Conservation (phyloP, 2,329 filamentous ascomycete species). For the Diplodia seriata region DNA sequence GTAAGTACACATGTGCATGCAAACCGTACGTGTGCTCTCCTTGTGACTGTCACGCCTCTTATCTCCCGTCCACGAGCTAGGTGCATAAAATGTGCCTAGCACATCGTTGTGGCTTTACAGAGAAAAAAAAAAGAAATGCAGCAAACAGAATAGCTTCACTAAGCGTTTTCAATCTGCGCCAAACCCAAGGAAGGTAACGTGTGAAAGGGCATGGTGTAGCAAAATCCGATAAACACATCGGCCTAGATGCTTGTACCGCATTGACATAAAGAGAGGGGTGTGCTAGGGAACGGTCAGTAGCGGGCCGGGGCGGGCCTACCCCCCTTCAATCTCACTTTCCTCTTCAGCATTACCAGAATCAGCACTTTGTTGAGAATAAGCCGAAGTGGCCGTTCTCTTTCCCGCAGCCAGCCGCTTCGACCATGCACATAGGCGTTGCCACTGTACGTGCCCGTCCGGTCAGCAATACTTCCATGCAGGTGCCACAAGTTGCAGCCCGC, state of each 20-base stretch:
- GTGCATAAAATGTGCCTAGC: neutral
- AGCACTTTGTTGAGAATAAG: neutral
- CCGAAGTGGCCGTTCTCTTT: neutral
- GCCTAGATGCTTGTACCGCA: neutral
- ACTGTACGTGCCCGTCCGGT: neutral
- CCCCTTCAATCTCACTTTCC: neutral
- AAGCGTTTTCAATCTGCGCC: neutral
- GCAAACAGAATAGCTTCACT: neutral
- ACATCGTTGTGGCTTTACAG: neutral
- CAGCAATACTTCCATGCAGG: conserved; percentile 2
- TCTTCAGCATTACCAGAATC: neutral
- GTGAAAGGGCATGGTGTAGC: neutral
- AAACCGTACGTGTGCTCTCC: neutral
- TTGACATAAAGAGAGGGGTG: neutral
- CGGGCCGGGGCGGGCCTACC: neutral
- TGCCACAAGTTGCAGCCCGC: neutral
- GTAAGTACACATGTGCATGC: neutral
- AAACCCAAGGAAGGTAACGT: neutral
- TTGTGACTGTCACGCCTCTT: neutral
- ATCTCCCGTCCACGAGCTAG: neutral
- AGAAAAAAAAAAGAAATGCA: neutral
- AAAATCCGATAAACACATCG: neutral
- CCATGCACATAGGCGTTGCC: neutral
- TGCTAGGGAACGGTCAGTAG: neutral
- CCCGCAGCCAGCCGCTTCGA: neutral